Evolutionary conservation across 352 stramenopile genomes (phyloP).

Genomic region (Phytophthora nicotianae): DNA sequence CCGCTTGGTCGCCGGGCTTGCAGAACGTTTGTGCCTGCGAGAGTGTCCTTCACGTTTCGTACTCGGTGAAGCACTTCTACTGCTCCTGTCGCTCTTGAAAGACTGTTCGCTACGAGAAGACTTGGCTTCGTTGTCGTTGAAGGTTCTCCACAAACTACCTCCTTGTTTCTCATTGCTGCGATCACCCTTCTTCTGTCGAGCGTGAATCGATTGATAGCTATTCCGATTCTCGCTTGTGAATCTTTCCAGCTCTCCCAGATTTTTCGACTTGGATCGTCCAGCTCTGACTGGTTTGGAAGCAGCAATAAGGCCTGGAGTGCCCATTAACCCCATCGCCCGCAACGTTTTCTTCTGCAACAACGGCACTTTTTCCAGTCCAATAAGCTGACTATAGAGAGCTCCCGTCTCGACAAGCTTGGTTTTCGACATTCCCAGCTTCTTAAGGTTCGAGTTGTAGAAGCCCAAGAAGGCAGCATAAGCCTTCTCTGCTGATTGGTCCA

Average conservation of each 20-base stretch:
- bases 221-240: conserved; percentile 17
- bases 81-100: conserved; percentile 10
- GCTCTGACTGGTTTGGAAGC: conserved; percentile 24
- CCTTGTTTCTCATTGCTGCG: conserved; percentile 6
- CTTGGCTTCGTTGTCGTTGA: conserved; percentile 15
- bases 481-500: conserved; percentile 75
- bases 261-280: conserved; percentile 14
- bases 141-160: conserved; percentile 23
- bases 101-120: neutral
- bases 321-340: conserved; percentile 84
- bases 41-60: conserved; percentile 16
- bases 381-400: conserved; percentile 64
- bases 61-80: conserved; percentile 12
- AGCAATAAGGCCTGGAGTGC: conserved; percentile 58
- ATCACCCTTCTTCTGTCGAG: conserved; percentile 9
- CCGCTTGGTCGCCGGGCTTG: conserved; percentile 17
- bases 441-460: conserved; percentile 93
- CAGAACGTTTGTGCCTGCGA: conserved; percentile 19
- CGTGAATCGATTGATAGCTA: conserved; percentile 24
- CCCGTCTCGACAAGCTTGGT: conserved; percentile 73
- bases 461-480: conserved; percentile 95
- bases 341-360: conserved; percentile 84
- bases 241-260: conserved; percentile 15
- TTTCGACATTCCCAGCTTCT: conserved; percentile 58
- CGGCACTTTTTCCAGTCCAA: conserved; percentile 70